Percentiles rank a stretch among this genome's conserved stretches.
Conservation (phyloP, 2,329 filamentous ascomycete species). For the Xylariaceae sp. region DNA sequence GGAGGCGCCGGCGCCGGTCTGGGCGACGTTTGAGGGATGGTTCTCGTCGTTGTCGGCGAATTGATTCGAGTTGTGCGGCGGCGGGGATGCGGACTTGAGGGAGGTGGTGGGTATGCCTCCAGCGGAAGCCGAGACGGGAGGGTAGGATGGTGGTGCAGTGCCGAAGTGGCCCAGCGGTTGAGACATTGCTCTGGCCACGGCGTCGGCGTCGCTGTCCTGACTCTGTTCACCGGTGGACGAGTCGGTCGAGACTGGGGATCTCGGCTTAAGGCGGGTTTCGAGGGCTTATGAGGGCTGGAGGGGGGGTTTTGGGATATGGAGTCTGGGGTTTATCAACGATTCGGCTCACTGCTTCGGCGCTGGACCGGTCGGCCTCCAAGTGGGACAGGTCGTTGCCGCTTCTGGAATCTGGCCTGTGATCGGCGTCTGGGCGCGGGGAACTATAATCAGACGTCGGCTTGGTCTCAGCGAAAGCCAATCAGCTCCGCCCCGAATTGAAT, state of each 20-base stretch:
- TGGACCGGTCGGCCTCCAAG: conserved; percentile 3
- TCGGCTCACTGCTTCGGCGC: neutral
- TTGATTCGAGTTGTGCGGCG: neutral
- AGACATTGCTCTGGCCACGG: neutral
- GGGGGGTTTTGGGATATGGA: conserved; percentile 2
- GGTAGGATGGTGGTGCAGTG: neutral
- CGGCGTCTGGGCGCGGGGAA: no score
- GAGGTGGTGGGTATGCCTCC: neutral
- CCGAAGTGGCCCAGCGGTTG: neutral
- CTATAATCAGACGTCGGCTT: no score
- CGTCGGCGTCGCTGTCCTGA: neutral
- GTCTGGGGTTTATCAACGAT: conserved; percentile 14
- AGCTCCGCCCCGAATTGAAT: no score
- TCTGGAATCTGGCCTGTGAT: no score
- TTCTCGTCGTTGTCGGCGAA: neutral
- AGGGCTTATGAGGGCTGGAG: conserved; percentile 24
- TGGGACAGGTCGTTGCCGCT: conserved; percentile 9
- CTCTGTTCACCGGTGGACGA: conserved; percentile 1
- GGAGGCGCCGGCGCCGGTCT: conserved; percentile 14
- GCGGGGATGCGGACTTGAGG: neutral
- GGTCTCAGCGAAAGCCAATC: no score
- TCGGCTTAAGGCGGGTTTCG: conserved; percentile 34
- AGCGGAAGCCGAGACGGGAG: neutral
- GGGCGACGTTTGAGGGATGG: conserved; percentile 4
- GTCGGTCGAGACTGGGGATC: conserved; percentile 11